Percentiles rank a stretch among this genome's conserved stretches.
Conservation (phyloP, 345 rosid genomes). For the Salix dunnii region DNA sequence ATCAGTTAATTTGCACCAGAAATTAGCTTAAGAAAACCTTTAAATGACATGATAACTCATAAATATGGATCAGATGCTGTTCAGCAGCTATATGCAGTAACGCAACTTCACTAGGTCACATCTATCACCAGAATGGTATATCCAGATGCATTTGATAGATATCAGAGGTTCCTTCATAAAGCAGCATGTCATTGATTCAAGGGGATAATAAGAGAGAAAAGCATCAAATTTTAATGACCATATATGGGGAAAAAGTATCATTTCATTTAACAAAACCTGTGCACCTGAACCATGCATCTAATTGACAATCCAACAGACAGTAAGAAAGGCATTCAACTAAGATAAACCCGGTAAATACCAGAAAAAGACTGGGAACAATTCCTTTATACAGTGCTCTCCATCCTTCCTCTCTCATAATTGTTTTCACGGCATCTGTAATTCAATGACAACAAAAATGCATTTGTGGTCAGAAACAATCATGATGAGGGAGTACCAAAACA, state of each 20-base stretch:
- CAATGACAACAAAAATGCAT: constrained; percentile 1
- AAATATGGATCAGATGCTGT: constrained; percentile 1
- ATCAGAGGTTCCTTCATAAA: not conserved
- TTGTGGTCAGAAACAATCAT: constrained; percentile 4
- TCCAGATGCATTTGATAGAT: not conserved
- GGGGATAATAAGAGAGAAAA: not conserved
- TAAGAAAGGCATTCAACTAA: not conserved
- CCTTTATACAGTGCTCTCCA: constrained; percentile 84
- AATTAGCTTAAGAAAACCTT: not conserved
- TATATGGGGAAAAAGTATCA: not conserved
- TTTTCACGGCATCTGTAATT: constrained; percentile 71
- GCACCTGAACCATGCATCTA: no score
- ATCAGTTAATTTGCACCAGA: not conserved
- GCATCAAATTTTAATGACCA: not conserved
- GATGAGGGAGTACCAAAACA: constrained; percentile 2
- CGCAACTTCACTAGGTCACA: not conserved
- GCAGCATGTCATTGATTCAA: not conserved
- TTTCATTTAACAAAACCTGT: not conserved
- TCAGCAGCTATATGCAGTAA: not conserved
- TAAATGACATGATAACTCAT: not conserved
- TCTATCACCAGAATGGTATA: not conserved
- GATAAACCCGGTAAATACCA: constrained; percentile 30
- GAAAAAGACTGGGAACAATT: constrained; percentile 69
- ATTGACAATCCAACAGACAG: no score
- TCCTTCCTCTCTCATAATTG: constrained; percentile 91